Percentiles rank a stretch among this genome's conserved stretches.
These are phyloP conservation scores for Beauveria australis DNA, from an alignment of 2,329 filamentous ascomycete species.

Conservation along the genomic window DNA sequence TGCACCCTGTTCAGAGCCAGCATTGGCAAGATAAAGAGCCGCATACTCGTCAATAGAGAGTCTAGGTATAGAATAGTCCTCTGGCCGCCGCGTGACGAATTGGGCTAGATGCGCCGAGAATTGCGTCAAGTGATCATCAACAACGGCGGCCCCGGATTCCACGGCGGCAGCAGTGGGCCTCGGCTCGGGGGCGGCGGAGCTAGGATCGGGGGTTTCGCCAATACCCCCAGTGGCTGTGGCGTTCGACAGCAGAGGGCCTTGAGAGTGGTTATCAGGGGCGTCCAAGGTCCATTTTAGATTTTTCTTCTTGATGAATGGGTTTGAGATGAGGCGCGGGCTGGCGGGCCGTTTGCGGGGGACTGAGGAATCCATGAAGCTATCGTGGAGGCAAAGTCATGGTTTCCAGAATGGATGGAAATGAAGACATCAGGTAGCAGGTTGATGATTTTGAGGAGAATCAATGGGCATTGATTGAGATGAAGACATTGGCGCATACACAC, in stretches of 20 bases:
- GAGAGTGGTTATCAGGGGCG: conserved; percentile 11
- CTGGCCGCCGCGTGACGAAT: conserved; percentile 19
- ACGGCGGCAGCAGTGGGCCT: conserved; percentile 26
- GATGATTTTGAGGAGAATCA: background rate
- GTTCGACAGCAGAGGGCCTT: background rate
- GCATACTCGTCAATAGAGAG: conserved; percentile 28
- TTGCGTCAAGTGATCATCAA: conserved; percentile 31
- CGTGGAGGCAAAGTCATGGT: background rate
- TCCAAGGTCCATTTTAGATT: conserved; percentile 37
- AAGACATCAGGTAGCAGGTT: background rate
- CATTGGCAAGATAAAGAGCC: conserved; percentile 28
- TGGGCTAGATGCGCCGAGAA: conserved; percentile 28
- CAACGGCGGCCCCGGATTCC: conserved; percentile 29
- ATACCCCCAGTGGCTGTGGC: background rate
- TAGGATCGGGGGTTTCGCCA: background rate
- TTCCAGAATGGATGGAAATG: background rate
- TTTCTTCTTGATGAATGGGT: conserved; percentile 39
- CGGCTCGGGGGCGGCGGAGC: conserved; percentile 4
- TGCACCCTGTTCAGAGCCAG: conserved; percentile 26
- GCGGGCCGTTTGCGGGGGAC: conserved; percentile 20
- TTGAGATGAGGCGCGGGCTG: conserved; percentile 30
- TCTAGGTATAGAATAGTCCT: background rate
- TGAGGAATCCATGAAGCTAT: conserved; percentile 16
- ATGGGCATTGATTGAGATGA: background rate
- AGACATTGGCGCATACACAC: too few species aligned